Conservation (phyloP, 768 basidiomycete genomes). For the Mycena venus region DNA sequence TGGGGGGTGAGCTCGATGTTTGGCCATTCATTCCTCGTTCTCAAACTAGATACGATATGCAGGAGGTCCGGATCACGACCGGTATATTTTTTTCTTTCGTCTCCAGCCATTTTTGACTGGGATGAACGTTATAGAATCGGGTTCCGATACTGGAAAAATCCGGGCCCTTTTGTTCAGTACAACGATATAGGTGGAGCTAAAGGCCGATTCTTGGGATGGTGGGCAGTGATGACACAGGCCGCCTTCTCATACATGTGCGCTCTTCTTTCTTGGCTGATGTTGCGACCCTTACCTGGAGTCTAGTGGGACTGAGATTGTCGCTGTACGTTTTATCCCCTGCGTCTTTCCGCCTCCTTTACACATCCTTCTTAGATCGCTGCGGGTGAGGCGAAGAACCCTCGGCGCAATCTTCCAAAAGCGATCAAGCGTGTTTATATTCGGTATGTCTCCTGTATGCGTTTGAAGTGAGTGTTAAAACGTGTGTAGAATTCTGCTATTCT, state of each 20-base stretch:
- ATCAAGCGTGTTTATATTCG: slow-evolving; percentile 83
- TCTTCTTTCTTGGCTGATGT: neutral
- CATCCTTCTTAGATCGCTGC: slow-evolving; percentile 75
- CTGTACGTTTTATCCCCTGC: slow-evolving; percentile 62
- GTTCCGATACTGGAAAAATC: slow-evolving; percentile 88
- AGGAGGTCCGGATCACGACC: slow-evolving; percentile 88
- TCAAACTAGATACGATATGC: neutral
- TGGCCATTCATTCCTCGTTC: neutral
- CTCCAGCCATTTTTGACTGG: neutral
- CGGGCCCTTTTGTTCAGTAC: slow-evolving; percentile 89
- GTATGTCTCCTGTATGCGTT: slow-evolving; percentile 37
- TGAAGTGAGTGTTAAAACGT: neutral
- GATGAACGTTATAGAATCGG: slow-evolving; percentile 52
- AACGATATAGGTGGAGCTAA: slow-evolving; percentile 72
- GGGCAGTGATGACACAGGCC: slow-evolving; percentile 84
- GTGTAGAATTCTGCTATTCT: slow-evolving; percentile 65
- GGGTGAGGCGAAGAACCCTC: slow-evolving; percentile 90
- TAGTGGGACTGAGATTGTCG: slow-evolving; percentile 96
- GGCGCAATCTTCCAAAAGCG: slow-evolving; percentile 71
- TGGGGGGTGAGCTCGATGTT: slow-evolving; percentile 66
- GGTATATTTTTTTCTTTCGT: slow-evolving; percentile 58
- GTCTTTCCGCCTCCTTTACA: neutral
- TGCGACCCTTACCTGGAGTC: neutral
- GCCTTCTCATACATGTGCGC: slow-evolving; percentile 78
- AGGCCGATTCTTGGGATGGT: slow-evolving; percentile 78